Evolutionary conservation across 176 grass and related monocot species (phyloP).

Genomic region (Eremochloa ophiuroides): DNA sequence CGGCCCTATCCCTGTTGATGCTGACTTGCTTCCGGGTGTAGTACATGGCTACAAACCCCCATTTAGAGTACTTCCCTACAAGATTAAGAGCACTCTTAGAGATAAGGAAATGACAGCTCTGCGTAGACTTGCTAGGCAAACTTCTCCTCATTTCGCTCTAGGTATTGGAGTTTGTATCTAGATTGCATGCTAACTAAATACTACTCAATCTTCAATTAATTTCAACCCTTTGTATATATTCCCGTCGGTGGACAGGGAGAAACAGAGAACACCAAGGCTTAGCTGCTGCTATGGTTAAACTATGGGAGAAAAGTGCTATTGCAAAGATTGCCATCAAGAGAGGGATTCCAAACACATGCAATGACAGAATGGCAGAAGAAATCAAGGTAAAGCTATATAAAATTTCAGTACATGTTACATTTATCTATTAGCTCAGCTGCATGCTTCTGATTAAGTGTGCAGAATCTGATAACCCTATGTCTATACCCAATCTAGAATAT

Average conservation of each 20-base stretch:
- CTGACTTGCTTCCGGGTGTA: constrained; percentile 76
- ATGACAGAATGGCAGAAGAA: constrained; percentile 90
- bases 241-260: constrained; percentile 56
- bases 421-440: not conserved
- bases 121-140: constrained; percentile 79
- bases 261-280: constrained; percentile 92
- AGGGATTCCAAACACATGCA: constrained; percentile 73
- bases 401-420: not conserved
- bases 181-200: not conserved
- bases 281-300: constrained; percentile 87
- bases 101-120: constrained; percentile 71
- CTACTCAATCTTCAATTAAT: not conserved
- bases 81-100: constrained; percentile 53
- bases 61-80: constrained; percentile 77
- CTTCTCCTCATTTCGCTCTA: constrained; percentile 87
- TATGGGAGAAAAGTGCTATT: constrained; percentile 98
- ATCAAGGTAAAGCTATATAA: constrained; percentile 55
- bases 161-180: constrained; percentile 36
- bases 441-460: not conserved
- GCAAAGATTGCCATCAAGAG: constrained; percentile 94
- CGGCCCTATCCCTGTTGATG: constrained; percentile 80
- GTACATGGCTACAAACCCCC: constrained; percentile 72
- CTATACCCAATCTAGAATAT: not conserved
- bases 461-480: not conserved
- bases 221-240: not conserved